Evolutionary conservation across 805 yeast genomes (phyloP).

Genomic region (Teunomyces funiuensis): DNA sequence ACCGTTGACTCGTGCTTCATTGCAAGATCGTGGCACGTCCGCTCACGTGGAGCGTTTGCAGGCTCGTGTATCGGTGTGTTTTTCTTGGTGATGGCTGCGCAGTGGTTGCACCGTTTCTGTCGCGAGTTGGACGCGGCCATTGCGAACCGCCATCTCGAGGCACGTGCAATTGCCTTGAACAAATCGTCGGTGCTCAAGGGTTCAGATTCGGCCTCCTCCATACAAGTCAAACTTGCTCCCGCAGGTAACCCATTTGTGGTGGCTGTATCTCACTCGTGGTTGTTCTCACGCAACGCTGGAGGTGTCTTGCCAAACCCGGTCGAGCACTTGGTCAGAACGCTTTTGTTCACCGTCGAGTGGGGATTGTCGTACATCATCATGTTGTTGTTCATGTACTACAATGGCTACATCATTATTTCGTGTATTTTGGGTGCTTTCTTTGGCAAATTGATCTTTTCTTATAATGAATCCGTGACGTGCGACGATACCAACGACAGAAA

Average conservation of each 20-base stretch:
- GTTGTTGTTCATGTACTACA: conserved; percentile 75
- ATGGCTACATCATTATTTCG: conserved; percentile 64
- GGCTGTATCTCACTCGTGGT: conserved; percentile 37
- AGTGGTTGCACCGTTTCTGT: conserved; percentile 55
- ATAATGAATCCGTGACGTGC: conserved; percentile 37
- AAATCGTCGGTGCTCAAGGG: conserved; percentile 1
- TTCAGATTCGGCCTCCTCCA: neutral
- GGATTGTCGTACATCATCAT: conserved; percentile 64
- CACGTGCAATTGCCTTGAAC: neutral
- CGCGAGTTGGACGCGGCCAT: conserved; percentile 52
- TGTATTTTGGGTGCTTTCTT: conserved; percentile 62
- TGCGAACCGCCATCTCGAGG: conserved; percentile 14
- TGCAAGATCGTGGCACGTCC: conserved; percentile 62
- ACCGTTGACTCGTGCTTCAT: conserved; percentile 66
- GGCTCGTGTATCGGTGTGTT: conserved; percentile 75
- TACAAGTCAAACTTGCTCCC: neutral
- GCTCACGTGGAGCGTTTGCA: conserved; percentile 59
- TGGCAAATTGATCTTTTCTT: conserved; percentile 55
- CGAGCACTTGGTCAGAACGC: conserved; percentile 53
- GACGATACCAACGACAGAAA: conserved; percentile 23
- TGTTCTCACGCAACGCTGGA: conserved; percentile 22
- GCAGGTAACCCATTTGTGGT: conserved; percentile 19
- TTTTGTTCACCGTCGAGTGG: conserved; percentile 58
- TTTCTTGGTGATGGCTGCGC: conserved; percentile 54
- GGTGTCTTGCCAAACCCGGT: conserved; percentile 37